These are phyloP conservation scores for Tricholoma sp. DNA, from an alignment of 768 basidiomycete species.

Conservation along the genomic window DNA sequence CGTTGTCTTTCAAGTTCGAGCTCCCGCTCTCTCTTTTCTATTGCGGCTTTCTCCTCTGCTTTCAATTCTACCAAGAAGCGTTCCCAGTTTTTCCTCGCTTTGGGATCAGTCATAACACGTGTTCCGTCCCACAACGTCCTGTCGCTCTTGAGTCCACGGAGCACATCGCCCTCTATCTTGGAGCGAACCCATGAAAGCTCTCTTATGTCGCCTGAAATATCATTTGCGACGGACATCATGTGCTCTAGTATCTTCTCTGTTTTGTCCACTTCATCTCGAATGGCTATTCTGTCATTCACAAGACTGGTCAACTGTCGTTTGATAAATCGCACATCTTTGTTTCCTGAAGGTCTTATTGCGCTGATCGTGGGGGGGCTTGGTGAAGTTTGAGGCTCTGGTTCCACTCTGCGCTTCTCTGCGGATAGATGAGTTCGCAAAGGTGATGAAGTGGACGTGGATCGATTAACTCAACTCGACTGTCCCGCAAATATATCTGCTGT, in stretches of 20 bases:
- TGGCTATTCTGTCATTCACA: conserved; percentile 5
- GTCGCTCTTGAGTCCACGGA: conserved; percentile 18
- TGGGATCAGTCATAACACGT: conserved; percentile 11
- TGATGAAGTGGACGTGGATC: too few species aligned
- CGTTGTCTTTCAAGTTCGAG: neutral
- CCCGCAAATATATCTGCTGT: neutral
- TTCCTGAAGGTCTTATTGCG: conserved; percentile 4
- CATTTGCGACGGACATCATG: conserved; percentile 3
- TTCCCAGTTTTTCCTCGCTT: conserved; percentile 9
- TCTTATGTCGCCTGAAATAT: conserved; percentile 4
- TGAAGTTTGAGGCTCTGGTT: neutral
- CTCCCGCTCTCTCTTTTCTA: neutral
- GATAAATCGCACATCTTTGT: conserved; percentile 16
- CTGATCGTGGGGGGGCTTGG: neutral
- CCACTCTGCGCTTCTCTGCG: neutral
- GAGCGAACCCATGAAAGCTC: conserved; percentile 14
- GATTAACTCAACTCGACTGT: neutral
- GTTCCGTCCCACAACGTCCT: conserved; percentile 26
- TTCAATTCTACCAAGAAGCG: conserved; percentile 1
- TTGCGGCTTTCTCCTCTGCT: neutral
- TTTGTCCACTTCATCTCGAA: conserved; percentile 15
- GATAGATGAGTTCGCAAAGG: neutral
- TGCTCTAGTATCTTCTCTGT: conserved; percentile 10
- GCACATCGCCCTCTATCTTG: conserved; percentile 11
- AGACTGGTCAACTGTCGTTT: conserved; percentile 12